phyloP scores from a whole-genome alignment of 2,329 filamentous ascomycete species.

The Diplodia mutila region DNA sequence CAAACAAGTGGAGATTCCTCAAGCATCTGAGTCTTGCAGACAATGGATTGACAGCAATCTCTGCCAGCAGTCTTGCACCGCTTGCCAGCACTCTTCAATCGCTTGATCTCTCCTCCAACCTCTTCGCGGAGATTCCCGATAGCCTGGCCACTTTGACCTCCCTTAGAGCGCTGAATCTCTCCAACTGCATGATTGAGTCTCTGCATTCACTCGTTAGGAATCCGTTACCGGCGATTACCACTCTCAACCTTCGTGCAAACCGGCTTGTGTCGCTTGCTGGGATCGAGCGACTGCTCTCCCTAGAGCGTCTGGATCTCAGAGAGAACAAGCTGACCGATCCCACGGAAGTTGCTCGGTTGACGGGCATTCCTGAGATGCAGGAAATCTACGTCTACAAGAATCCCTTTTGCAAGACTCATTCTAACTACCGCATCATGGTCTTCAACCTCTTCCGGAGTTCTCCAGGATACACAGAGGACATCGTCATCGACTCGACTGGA shows the following conservation, averaged over 20 bases:
- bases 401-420: constrained; percentile 85
- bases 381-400: constrained; percentile 94
- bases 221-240: constrained; percentile 89
- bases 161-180: constrained; percentile 89
- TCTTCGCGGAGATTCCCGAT: constrained; percentile 93
- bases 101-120: constrained; percentile 87
- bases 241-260: constrained; percentile 88
- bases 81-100: constrained; percentile 88
- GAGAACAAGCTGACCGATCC: constrained; percentile 93
- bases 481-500: constrained; percentile 81
- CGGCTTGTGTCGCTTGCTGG: constrained; percentile 85
- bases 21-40: constrained; percentile 90
- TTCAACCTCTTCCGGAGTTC: constrained; percentile 95
- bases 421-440: constrained; percentile 82
- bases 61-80: constrained; percentile 74
- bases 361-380: constrained; percentile 84
- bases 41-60: constrained; percentile 83
- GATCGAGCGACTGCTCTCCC: constrained; percentile 82
- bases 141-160: constrained; percentile 83
- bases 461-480: constrained; percentile 87
- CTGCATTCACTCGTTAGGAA: constrained; percentile 84
- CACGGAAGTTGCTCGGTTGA: constrained; percentile 84
- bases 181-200: constrained; percentile 96
- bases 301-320: constrained; percentile 87
- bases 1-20: constrained; percentile 93